Percentiles rank a stretch among this genome's conserved stretches.
Evolutionary conservation across 306 rosid species (phyloP).

Genomic region (Rubus parviflorus): DNA sequence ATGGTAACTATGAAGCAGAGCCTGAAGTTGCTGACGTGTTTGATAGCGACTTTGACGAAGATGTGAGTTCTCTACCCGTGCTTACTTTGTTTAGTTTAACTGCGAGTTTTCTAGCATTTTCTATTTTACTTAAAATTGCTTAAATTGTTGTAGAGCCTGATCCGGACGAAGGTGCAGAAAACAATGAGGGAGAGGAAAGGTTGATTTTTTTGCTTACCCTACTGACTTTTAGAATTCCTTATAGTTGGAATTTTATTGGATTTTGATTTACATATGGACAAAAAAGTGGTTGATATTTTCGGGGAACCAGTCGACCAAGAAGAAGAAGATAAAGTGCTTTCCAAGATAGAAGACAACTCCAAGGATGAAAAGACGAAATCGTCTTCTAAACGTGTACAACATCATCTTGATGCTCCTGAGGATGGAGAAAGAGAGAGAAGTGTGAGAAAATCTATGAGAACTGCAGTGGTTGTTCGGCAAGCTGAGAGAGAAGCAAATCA

Average conservation of each 20-base stretch:
- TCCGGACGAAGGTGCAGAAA: constrained; percentile 65
- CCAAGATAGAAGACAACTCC: constrained; percentile 44
- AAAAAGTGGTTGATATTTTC: constrained; percentile 69
- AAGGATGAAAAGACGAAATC: constrained; percentile 39
- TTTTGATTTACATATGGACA: constrained; percentile 37
- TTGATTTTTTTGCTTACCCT: constrained; percentile 13
- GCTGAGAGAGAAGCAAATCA: constrained; percentile 97
- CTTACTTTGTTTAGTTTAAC: not conserved
- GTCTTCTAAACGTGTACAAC: constrained; percentile 51
- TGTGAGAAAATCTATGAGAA: constrained; percentile 77
- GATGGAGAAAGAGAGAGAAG: constrained; percentile 58
- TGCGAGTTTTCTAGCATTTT: not conserved
- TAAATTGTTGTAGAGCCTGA: constrained; percentile 63
- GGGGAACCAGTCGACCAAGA: constrained; percentile 56
- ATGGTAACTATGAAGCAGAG: constrained; percentile 73
- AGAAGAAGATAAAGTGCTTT: constrained; percentile 62
- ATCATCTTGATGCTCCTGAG: constrained; percentile 52
- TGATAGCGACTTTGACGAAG: constrained; percentile 84
- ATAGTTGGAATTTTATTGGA: not conserved
- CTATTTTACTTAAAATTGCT: constrained; percentile 1
- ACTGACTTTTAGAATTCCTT: not conserved
- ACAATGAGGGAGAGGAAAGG: constrained; percentile 62
- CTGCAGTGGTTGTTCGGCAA: constrained; percentile 83
- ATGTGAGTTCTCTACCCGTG: constrained; percentile 43
- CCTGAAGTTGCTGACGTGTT: constrained; percentile 79